These are phyloP conservation scores for Boletus insuetus DNA, from an alignment of 768 basidiomycete species.

Conservation along the genomic window DNA sequence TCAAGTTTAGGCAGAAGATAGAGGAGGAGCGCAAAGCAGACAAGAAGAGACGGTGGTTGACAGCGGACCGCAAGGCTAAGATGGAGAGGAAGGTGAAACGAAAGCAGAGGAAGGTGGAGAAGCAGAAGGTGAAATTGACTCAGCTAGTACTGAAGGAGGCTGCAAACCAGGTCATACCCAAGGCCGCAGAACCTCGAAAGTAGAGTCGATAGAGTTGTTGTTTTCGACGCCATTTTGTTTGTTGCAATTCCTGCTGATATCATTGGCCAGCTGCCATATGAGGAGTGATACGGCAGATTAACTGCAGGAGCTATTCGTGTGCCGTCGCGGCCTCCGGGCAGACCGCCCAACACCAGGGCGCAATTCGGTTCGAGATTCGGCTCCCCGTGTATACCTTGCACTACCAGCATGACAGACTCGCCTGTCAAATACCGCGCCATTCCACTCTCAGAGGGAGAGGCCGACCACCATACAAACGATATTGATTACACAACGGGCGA, in stretches of 20 bases:
- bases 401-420: constrained; percentile 9
- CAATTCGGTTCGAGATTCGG: not conserved
- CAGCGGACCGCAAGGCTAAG: constrained; percentile 37
- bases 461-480: not conserved
- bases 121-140: constrained; percentile 53
- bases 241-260: no score
- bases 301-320: no score
- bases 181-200: constrained; percentile 8
- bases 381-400: not conserved
- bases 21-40: constrained; percentile 56
- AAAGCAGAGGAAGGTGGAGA: constrained; percentile 42
- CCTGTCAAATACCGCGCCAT: constrained; percentile 17
- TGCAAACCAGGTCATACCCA: constrained; percentile 60
- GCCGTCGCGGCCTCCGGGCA: no score
- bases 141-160: constrained; percentile 51
- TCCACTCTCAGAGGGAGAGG: constrained; percentile 18
- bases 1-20: constrained; percentile 65
- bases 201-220: constrained; percentile 1
- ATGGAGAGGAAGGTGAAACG: constrained; percentile 35
- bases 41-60: constrained; percentile 55
- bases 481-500: constrained; percentile 21
- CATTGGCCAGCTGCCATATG: no score
- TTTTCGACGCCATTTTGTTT: no score
- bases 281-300: no score
- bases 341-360: no score